Evolutionary conservation across 2,329 filamentous ascomycete species (phyloP).

Genomic region (Neofusicoccum umdonicola): DNA sequence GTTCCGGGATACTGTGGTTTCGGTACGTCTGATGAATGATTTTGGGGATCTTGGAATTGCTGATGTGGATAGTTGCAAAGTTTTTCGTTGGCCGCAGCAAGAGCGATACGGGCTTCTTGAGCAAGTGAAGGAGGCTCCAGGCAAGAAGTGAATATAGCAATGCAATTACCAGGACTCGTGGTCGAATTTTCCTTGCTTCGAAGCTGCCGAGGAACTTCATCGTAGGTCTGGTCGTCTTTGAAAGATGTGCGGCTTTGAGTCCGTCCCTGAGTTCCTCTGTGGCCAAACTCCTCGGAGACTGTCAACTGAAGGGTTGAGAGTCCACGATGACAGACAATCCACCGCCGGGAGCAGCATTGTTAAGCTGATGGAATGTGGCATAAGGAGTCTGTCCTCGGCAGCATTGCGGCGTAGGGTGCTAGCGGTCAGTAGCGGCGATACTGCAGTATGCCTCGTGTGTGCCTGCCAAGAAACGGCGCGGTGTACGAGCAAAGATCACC

Average conservation of each 20-base stretch:
- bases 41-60: conserved; percentile 56
- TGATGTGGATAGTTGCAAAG: background rate
- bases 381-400: no score
- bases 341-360: no score
- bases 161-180: background rate
- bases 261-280: no score
- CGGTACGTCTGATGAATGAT: conserved; percentile 77
- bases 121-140: background rate
- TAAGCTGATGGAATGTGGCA: no score
- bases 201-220: background rate
- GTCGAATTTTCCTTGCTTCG: background rate
- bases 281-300: no score
- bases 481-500: no score
- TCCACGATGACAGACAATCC: no score
- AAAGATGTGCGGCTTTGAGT: background rate
- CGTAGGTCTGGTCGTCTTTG: background rate
- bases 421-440: no score
- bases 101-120: background rate
- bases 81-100: background rate
- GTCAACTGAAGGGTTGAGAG: no score
- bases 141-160: background rate
- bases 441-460: no score
- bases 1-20: conserved; percentile 64
- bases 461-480: no score
- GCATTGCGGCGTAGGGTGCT: no score